These are phyloP conservation scores for Globisporangium perplexum DNA, from an alignment of 352 stramenopile genomes.

Conservation along the genomic window DNA sequence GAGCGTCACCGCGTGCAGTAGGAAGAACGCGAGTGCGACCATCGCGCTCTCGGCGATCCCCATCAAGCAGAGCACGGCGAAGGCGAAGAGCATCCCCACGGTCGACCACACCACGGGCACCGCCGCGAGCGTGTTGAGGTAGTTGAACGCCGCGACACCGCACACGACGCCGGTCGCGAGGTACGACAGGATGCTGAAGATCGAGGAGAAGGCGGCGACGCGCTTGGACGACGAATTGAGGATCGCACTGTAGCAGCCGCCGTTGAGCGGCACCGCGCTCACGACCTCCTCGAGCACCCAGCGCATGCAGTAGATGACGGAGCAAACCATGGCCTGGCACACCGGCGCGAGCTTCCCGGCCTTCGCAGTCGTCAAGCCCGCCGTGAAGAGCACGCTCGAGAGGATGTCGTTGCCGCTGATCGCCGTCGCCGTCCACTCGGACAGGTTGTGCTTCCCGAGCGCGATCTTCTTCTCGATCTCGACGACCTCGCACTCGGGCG, in stretches of 20 bases:
- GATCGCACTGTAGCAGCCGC: slow-evolving; percentile 83
- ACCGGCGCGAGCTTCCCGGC: slow-evolving; percentile 71
- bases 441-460: slow-evolving; percentile 26
- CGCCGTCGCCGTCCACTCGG: slow-evolving; percentile 72
- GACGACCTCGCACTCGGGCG: slow-evolving; percentile 15
- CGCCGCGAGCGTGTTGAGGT: slow-evolving; percentile 61
- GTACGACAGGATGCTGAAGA: slow-evolving; percentile 82
- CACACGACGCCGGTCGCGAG: slow-evolving; percentile 68
- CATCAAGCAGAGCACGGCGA: slow-evolving; percentile 64
- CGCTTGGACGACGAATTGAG: slow-evolving; percentile 83
- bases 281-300: slow-evolving; percentile 83
- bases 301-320: slow-evolving; percentile 37
- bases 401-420: slow-evolving; percentile 89
- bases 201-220: slow-evolving; percentile 59
- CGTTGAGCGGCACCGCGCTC: slow-evolving; percentile 79
- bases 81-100: slow-evolving; percentile 52
- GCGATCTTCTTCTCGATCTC: slow-evolving; percentile 13
- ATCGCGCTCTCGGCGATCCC: slow-evolving; percentile 74
- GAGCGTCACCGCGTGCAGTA: slow-evolving; percentile 58
- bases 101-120: slow-evolving; percentile 37
- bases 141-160: slow-evolving; percentile 62
- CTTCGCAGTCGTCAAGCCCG: slow-evolving; percentile 29
- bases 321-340: slow-evolving; percentile 51
- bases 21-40: slow-evolving; percentile 76
- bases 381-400: slow-evolving; percentile 70